Evolutionary conservation across 768 basidiomycete genomes (phyloP).

Genomic region (Rhodotorula paludigena): DNA sequence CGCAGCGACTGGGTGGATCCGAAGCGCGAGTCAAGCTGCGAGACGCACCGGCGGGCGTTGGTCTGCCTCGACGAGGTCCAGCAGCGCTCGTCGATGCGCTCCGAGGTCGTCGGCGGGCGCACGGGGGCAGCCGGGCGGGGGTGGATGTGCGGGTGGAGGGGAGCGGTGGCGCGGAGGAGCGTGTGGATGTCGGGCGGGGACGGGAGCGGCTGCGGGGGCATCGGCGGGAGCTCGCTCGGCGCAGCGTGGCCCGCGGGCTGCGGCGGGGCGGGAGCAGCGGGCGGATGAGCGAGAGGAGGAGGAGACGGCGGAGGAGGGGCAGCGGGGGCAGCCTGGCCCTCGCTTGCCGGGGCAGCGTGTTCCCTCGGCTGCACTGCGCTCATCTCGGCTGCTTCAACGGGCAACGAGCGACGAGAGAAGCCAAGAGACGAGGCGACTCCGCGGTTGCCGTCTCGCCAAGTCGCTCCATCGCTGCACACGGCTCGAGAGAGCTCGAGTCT

Average conservation of each 20-base stretch:
- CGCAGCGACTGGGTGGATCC: too few species aligned
- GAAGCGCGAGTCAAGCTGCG: neutral
- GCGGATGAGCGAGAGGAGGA: neutral
- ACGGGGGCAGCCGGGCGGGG: too few species aligned
- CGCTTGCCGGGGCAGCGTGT: too few species aligned
- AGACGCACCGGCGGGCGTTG: conserved; percentile 26
- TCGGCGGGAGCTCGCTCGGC: neutral
- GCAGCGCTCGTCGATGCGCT: conserved; percentile 28
- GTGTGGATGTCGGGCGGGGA: neutral
- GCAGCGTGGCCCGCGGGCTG: too few species aligned
- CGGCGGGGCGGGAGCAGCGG: neutral
- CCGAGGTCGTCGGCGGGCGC: conserved; percentile 5
- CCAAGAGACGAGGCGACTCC: too few species aligned
- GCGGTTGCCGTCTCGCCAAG: too few species aligned
- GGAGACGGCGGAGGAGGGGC: neutral
- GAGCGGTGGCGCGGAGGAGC: neutral
- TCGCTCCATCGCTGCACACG: too few species aligned
- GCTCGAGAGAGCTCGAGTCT: too few species aligned
- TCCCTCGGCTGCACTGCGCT: too few species aligned
- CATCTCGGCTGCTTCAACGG: too few species aligned
- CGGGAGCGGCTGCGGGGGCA: neutral
- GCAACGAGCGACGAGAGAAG: too few species aligned
- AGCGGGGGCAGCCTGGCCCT: too few species aligned
- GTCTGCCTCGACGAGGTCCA: conserved; percentile 25
- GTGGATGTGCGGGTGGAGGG: neutral